Conservation (phyloP, 2,329 filamentous ascomycete genomes). For the Beauveria sp. region DNA sequence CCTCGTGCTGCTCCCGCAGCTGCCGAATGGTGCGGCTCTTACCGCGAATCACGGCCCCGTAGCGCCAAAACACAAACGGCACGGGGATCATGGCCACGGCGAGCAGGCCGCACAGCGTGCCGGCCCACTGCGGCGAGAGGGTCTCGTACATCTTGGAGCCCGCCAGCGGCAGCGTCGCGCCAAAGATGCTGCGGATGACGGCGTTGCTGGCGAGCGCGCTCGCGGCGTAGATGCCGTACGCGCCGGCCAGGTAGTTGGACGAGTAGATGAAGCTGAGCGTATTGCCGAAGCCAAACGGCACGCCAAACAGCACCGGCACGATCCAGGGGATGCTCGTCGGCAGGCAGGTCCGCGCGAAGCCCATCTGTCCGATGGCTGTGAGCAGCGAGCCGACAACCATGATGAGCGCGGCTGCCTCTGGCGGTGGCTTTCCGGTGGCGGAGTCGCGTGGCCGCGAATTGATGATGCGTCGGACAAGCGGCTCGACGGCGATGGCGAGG, state of each 20-base stretch:
- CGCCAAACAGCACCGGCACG: conserved; percentile 67
- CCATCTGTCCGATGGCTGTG: conserved; percentile 70
- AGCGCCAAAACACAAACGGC: conserved; percentile 68
- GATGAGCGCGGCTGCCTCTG: conserved; percentile 74
- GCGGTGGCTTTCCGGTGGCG: conserved; percentile 61
- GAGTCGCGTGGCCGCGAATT: conserved; percentile 68
- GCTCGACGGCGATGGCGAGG: conserved; percentile 55
- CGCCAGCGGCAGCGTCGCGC: conserved; percentile 12
- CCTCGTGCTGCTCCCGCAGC: conserved; percentile 37
- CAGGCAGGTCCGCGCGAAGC: conserved; percentile 82
- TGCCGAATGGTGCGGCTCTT: conserved; percentile 41
- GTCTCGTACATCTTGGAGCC: conserved; percentile 59
- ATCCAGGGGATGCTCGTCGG: conserved; percentile 74
- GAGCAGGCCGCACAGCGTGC: conserved; percentile 65
- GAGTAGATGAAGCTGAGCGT: conserved; percentile 75
- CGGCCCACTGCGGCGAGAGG: conserved; percentile 70
- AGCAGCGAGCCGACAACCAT: conserved; percentile 71
- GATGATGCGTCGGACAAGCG: conserved; percentile 69
- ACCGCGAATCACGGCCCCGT: conserved; percentile 44
- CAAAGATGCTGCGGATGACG: conserved; percentile 21
- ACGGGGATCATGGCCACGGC: conserved; percentile 71
- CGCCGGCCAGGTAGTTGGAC: conserved; percentile 68
- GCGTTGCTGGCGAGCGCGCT: conserved; percentile 74
- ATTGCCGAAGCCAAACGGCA: conserved; percentile 74
- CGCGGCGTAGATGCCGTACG: conserved; percentile 76